A percentile compares a stretch with the other conserved stretches of the same genome.
Conservation (phyloP, 805 yeast genomes). For the Hanseniaspora taiwanica region DNA sequence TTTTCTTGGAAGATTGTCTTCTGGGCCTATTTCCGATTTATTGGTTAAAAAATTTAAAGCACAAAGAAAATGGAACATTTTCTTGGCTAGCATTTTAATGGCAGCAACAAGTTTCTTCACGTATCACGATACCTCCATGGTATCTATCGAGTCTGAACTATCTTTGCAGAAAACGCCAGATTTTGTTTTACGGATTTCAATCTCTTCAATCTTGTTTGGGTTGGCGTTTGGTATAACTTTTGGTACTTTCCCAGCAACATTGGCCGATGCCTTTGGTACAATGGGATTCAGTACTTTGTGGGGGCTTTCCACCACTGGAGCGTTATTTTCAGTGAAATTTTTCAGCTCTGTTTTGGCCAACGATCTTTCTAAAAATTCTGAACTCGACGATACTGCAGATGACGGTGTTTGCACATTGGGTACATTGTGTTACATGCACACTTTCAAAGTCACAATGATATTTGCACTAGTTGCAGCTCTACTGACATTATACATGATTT, state of each 20-base stretch:
- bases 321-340: conserved; percentile 38
- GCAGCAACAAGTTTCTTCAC: conserved; percentile 1
- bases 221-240: conserved; percentile 56
- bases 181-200: conserved; percentile 29
- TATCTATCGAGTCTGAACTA: background rate
- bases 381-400: conserved; percentile 27
- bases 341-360: conserved; percentile 44
- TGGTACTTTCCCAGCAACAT: conserved; percentile 64
- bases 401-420: conserved; percentile 29
- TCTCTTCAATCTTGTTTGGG: conserved; percentile 46
- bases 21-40: conserved; percentile 57
- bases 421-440: conserved; percentile 33
- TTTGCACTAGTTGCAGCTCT: conserved; percentile 13
- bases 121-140: background rate
- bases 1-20: conserved; percentile 46
- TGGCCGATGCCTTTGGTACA: conserved; percentile 63
- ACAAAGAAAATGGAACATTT: conserved; percentile 56
- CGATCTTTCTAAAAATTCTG: conserved; percentile 23
- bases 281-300: conserved; percentile 58
- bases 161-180: conserved; percentile 4
- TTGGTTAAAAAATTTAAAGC: conserved; percentile 36
- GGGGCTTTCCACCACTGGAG: conserved; percentile 67
- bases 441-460: conserved; percentile 22
- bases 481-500: conserved; percentile 13
- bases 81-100: conserved; percentile 20